Percentiles rank a stretch among this genome's conserved stretches.
phyloP scores from a whole-genome alignment of 2,329 filamentous ascomycete species.

The Cytospora piceae region DNA sequence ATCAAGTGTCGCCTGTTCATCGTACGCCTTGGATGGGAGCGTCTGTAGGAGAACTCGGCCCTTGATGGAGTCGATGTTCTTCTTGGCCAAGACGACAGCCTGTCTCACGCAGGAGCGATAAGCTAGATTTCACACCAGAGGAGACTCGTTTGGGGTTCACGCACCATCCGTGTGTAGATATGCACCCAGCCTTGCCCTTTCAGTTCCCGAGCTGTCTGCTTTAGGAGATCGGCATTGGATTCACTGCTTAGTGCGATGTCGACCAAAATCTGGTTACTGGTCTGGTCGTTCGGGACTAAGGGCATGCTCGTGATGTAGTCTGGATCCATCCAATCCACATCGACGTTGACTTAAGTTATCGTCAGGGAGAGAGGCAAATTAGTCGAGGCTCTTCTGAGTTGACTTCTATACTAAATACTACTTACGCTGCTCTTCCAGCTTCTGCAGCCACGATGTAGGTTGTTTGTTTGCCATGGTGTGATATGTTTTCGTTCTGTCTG shows the following conservation, averaged over 20 bases:
- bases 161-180: slow-evolving; percentile 49
- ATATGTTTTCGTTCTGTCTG: neutral
- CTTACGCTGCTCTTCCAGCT: slow-evolving; percentile 47
- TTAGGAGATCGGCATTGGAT: slow-evolving; percentile 49
- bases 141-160: neutral
- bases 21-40: slow-evolving; percentile 50
- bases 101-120: neutral
- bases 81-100: slow-evolving; percentile 50
- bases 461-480: neutral
- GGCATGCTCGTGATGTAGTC: slow-evolving; percentile 50
- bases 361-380: neutral
- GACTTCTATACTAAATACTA: neutral
- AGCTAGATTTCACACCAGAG: neutral
- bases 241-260: slow-evolving; percentile 49
- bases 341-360: slow-evolving; percentile 54
- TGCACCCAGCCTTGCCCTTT: slow-evolving; percentile 51
- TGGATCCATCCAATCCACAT: slow-evolving; percentile 57
- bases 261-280: slow-evolving; percentile 54
- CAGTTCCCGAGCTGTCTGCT: slow-evolving; percentile 47
- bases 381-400: neutral
- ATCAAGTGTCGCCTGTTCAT: slow-evolving; percentile 47
- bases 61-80: slow-evolving; percentile 48
- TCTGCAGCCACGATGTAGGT: slow-evolving; percentile 45
- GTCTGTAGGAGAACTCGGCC: slow-evolving; percentile 55
- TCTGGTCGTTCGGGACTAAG: slow-evolving; percentile 52